A percentile compares a stretch with the other conserved stretches of the same genome.
Evolutionary conservation across 2,329 filamentous ascomycete species (phyloP).

Genomic region (Aspergillus arachidicola): DNA sequence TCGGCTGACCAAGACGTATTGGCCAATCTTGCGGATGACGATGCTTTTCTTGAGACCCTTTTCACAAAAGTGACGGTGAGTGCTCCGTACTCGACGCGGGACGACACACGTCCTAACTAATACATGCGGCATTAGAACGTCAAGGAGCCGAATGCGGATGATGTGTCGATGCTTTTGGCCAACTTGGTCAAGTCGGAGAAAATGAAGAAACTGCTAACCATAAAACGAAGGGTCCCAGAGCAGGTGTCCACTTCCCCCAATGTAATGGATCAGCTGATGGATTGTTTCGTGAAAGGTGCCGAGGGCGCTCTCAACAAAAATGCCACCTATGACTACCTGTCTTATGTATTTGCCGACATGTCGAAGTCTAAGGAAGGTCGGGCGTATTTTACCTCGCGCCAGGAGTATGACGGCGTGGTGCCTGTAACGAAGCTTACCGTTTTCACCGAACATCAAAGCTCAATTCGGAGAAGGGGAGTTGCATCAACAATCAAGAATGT

Average conservation of each 20-base stretch:
- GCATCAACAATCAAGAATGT: conserved; percentile 94
- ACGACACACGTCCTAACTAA: conserved; percentile 10
- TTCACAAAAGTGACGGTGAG: conserved; percentile 74
- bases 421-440: conserved; percentile 90
- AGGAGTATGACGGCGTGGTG: conserved; percentile 79
- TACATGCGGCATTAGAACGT: conserved; percentile 29
- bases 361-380: conserved; percentile 77
- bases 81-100: conserved; percentile 46
- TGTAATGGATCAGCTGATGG: conserved; percentile 87
- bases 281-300: conserved; percentile 92
- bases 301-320: conserved; percentile 79
- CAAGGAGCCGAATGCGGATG: conserved; percentile 79
- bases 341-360: conserved; percentile 92
- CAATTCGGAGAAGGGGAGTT: conserved; percentile 87
- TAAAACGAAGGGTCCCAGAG: conserved; percentile 69
- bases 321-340: conserved; percentile 88
- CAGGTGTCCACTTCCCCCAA: conserved; percentile 71
- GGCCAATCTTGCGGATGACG: conserved; percentile 72
- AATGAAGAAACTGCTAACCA: conserved; percentile 67
- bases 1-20: conserved; percentile 82
- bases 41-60: conserved; percentile 75
- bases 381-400: conserved; percentile 71
- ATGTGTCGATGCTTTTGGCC: conserved; percentile 87
- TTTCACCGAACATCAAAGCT: conserved; percentile 87
- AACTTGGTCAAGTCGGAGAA: conserved; percentile 83